A percentile compares a stretch with the other conserved stretches of the same genome.
Evolutionary conservation across 257 asterid species (phyloP).

Genomic region (Solanum rostratum): DNA sequence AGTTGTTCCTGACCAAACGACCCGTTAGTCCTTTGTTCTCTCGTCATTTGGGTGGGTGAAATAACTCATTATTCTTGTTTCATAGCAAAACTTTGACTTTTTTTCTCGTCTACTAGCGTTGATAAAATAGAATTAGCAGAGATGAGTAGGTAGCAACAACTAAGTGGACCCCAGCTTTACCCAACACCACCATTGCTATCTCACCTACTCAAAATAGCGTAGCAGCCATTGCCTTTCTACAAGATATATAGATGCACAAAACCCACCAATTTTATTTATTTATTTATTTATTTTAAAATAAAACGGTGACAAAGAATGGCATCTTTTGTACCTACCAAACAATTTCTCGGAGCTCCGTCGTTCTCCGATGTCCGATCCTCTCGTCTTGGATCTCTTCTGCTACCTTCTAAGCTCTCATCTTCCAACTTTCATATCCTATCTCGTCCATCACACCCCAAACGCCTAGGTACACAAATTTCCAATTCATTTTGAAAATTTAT

Average conservation of each 20-base stretch:
- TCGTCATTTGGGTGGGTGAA: neutral
- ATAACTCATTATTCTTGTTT: neutral
- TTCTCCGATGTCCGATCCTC: conserved; percentile 27
- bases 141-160: neutral
- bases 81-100: neutral
- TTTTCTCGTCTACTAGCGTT: neutral
- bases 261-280: neutral
- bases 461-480: conserved; percentile 35
- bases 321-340: conserved; percentile 40
- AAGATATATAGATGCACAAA: neutral
- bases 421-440: conserved; percentile 35
- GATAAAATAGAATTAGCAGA: neutral
- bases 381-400: conserved; percentile 48
- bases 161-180: neutral
- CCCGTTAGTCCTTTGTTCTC: too few species aligned
- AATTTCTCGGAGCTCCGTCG: conserved; percentile 49
- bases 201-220: neutral
- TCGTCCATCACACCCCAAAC: conserved; percentile 46
- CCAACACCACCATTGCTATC: neutral
- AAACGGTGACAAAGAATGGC: conserved; percentile 29
- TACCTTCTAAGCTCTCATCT: conserved; percentile 24
- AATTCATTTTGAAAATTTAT: neutral
- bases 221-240: neutral
- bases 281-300: neutral
- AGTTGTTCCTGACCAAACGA: too few species aligned